Conservation (phyloP, 768 basidiomycete genomes). For the Basidioascus undulatus region DNA sequence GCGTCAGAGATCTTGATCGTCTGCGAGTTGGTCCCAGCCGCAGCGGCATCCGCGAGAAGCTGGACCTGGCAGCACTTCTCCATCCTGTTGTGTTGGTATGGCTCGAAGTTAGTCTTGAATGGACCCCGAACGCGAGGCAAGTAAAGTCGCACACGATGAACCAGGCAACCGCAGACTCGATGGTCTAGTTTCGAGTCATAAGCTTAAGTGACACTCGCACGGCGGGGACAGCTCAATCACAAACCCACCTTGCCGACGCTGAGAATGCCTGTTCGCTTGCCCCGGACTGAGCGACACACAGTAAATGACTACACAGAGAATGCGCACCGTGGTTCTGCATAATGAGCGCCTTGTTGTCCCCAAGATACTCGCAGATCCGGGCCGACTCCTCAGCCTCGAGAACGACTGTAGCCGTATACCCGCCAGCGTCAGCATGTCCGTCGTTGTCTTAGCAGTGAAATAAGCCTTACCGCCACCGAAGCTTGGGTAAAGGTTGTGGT, state of each 20-base stretch:
- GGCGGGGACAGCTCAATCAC: no score
- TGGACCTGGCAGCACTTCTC: constrained; percentile 28
- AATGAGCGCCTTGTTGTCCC: constrained; percentile 13
- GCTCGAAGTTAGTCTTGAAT: no score
- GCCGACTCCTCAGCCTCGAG: constrained; percentile 24
- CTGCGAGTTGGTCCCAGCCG: constrained; percentile 12
- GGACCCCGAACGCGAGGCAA: background rate
- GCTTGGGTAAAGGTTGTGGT: constrained; percentile 24
- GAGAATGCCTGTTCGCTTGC: no score
- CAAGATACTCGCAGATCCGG: constrained; percentile 21
- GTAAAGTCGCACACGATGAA: constrained; percentile 1
- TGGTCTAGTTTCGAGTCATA: background rate
- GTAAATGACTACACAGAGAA: no score
- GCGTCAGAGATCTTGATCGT: constrained; percentile 13
- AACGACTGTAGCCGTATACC: no score
- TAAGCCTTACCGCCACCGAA: no score
- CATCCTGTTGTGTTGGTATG: no score
- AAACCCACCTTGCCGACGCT: no score
- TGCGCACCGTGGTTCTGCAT: constrained; percentile 16
- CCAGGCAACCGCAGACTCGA: constrained; percentile 5
- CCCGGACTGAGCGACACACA: constrained; percentile 7
- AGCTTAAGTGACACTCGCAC: no score
- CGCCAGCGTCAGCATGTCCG: no score
- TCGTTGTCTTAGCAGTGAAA: no score
- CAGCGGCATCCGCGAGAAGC: constrained; percentile 25